Conservation (phyloP, 2,329 filamentous ascomycete species). For the Xylariales sp. region DNA sequence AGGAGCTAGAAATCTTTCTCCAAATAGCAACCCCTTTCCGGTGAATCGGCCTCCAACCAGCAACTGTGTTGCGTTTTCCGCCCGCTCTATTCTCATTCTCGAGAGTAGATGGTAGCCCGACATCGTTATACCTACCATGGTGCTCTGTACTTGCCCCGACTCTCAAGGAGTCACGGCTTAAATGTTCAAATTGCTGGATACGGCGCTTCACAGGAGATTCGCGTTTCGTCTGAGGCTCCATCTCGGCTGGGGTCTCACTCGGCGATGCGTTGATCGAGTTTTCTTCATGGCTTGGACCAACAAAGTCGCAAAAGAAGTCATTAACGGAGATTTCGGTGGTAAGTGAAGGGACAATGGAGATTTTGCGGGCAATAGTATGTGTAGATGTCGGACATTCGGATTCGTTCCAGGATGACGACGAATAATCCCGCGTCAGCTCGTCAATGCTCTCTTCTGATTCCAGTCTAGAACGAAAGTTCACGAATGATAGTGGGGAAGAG, state of each 20-base stretch:
- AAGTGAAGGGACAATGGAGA: conserved; percentile 38
- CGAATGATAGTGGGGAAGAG: conserved; percentile 40
- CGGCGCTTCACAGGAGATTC: conserved; percentile 48
- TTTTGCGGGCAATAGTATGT: conserved; percentile 29
- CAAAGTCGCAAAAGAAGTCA: conserved; percentile 48
- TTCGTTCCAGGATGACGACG: conserved; percentile 28
- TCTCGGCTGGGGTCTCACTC: conserved; percentile 16
- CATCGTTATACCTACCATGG: conserved; percentile 32
- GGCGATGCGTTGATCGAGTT: conserved; percentile 3
- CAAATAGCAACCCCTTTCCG: conserved; percentile 44
- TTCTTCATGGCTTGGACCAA: conserved; percentile 20
- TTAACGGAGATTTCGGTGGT: conserved; percentile 47
- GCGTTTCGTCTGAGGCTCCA: conserved; percentile 19
- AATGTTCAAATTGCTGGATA: conserved; percentile 48
- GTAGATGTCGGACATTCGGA: conserved; percentile 23
- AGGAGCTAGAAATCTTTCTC: conserved; percentile 48
- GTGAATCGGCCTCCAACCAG: conserved; percentile 43
- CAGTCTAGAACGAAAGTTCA: conserved; percentile 39
- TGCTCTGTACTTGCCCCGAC: neutral
- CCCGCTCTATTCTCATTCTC: conserved; percentile 15
- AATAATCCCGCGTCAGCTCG: conserved; percentile 7
- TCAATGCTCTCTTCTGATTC: conserved; percentile 3
- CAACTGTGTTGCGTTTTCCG: conserved; percentile 21
- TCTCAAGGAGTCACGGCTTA: conserved; percentile 38
- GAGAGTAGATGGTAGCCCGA: conserved; percentile 3